Base-by-base conservation (phyloP, 306 rosid genomes). In the Inga oerstediana region DNA sequence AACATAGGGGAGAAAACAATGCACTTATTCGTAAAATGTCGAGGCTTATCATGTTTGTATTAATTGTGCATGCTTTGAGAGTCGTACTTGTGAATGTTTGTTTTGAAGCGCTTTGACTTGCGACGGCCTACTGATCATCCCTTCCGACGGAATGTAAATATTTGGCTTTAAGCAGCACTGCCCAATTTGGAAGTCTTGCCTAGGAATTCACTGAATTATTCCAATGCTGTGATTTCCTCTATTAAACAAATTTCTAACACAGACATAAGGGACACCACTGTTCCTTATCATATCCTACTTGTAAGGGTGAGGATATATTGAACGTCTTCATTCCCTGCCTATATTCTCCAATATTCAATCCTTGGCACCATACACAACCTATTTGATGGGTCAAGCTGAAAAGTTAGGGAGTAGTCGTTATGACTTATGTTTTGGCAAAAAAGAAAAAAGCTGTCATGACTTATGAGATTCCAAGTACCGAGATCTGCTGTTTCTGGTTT, bases 401-500 rank as follows among this genome's bases (percentile, higher is more conserved):
- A 39, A 69, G 30, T 39, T 19, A 19, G 74, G 74, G 74, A 39
- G n/a, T 39, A 3, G 67, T 35, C 19, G 48, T 52, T 75, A 48
- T 24, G 34, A 59, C 66, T 1, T 59, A n/a, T 59, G 66, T 59
- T 59, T 22, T 59, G 2, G 27, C 15, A 6, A n/a, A 10, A 10
- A 22, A 10, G 7, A 5, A 22, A 59, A 10, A n/a, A 3, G 13
- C 66, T 22, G 32, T 22, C 10, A 22, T 59, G 66, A 22, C 34
- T 59, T 59, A 0, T 59, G 66, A 54, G 65, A 76, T 20, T 73
- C 59, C 15, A 12, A 44, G 37, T 14, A 22, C 20, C 37, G 24
- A 72, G 59, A 16, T 72, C 41, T 66, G 66, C 72, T 81, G 68
- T 56, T 79, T 54, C 49, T 34, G 5, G 79, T 58, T 66, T 62